Conservation (phyloP, 2,329 filamentous ascomycete genomes). For the Colletotrichum liriopes region DNA sequence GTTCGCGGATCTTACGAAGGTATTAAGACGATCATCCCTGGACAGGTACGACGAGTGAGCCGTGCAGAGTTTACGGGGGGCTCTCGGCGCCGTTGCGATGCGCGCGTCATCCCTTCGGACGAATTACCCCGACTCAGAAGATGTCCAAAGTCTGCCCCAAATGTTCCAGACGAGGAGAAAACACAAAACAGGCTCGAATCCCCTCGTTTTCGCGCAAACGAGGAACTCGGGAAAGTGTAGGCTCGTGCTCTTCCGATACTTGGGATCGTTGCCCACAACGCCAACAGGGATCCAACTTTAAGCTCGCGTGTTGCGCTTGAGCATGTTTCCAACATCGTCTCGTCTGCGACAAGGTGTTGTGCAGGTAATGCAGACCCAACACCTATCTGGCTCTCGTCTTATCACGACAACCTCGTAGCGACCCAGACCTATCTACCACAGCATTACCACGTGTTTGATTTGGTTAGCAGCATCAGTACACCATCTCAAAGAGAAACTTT, state of each 20-base stretch:
- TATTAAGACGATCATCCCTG: background rate
- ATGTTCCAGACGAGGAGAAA: background rate
- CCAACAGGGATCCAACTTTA: background rate
- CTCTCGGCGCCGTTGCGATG: slow-evolving; percentile 2
- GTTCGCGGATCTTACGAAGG: background rate
- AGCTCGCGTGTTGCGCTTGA: background rate
- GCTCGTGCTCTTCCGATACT: background rate
- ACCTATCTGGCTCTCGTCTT: background rate
- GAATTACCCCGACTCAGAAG: background rate
- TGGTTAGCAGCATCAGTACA: background rate
- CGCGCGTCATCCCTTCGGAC: slow-evolving; percentile 17
- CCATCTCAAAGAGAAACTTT: background rate
- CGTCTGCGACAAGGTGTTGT: background rate
- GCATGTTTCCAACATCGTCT: background rate
- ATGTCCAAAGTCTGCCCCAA: background rate
- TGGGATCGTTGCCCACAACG: no score
- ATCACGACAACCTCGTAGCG: background rate
- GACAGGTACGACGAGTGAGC: background rate
- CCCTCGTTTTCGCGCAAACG: background rate
- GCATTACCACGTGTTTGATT: background rate
- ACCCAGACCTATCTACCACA: background rate
- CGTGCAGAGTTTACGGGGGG: slow-evolving; percentile 2
- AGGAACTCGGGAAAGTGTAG: background rate
- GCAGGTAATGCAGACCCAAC: background rate
- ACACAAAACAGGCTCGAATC: slow-evolving; percentile 2